Percentiles rank a stretch among this genome's conserved stretches.
phyloP scores from a whole-genome alignment of 2,329 filamentous ascomycete species.

The Septoria linicola region DNA sequence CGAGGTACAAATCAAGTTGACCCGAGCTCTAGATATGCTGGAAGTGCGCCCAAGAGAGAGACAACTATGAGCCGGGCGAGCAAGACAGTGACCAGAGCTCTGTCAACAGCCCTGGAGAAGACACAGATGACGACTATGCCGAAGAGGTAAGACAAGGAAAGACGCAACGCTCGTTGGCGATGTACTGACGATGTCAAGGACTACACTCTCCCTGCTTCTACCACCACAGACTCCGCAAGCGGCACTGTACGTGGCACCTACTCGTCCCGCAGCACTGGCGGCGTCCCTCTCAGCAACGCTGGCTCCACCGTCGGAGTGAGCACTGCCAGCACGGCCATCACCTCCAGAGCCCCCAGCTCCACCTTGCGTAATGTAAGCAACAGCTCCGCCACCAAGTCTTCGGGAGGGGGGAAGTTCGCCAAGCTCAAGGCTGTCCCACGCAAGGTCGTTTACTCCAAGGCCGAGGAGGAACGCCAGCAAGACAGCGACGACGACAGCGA shows the following conservation, averaged over 20 bases:
- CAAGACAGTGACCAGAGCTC: conserved; percentile 14
- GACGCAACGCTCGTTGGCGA: background rate
- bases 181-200: conserved; percentile 3
- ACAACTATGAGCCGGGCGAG: conserved; percentile 25
- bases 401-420: conserved; percentile 9
- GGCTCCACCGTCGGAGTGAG: conserved; percentile 2
- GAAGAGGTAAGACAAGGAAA: conserved; percentile 7
- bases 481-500: conserved; percentile 10
- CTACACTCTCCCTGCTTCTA: background rate
- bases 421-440: conserved; percentile 13
- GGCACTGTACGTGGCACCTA: conserved; percentile 18
- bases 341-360: conserved; percentile 2
- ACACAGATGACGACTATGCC: conserved; percentile 14
- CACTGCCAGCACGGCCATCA: conserved; percentile 1
- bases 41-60: conserved; percentile 23
- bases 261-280: conserved; percentile 12
- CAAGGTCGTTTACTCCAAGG: conserved; percentile 4
- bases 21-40: conserved; percentile 24
- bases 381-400: background rate
- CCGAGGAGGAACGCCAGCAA: background rate
- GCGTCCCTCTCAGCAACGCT: background rate
- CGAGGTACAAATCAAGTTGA: background rate
- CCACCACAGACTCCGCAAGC: conserved; percentile 12
- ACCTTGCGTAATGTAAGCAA: background rate
- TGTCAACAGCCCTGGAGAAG: background rate